phyloP scores from a whole-genome alignment of 345 rosid species.

The Eucalyptus lansdowneana region DNA sequence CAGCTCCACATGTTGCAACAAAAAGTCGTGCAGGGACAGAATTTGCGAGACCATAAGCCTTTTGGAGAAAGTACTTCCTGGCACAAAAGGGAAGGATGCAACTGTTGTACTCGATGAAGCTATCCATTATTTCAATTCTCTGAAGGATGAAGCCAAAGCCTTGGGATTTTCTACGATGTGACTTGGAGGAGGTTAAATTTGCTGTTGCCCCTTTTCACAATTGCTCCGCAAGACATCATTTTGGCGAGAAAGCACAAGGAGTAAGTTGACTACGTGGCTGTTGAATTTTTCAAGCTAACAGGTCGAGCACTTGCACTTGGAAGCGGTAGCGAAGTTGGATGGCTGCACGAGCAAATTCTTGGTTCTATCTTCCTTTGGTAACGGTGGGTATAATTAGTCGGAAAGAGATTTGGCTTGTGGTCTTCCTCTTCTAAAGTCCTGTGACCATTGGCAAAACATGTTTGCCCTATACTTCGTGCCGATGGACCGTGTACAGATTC shows the following conservation, averaged over 20 bases:
- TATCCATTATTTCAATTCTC: slow-evolving; percentile 17
- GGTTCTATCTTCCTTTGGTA: background rate
- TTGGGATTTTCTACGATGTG: slow-evolving; percentile 4
- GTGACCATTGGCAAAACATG: background rate
- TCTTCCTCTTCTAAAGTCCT: background rate
- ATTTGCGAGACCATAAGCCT: background rate
- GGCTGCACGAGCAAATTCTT: background rate
- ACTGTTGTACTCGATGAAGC: slow-evolving; percentile 26
- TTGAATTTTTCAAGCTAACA: background rate
- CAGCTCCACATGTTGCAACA: slow-evolving; percentile 9
- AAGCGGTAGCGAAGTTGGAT: background rate
- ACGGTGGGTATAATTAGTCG: background rate
- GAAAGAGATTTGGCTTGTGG: background rate
- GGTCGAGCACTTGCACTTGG: background rate
- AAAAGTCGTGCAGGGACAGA: slow-evolving; percentile 1
- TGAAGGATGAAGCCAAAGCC: slow-evolving; percentile 21
- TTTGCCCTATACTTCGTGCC: background rate
- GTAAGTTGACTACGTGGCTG: background rate
- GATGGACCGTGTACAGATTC: background rate
- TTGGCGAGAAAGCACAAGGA: background rate
- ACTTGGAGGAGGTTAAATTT: background rate
- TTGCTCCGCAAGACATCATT: background rate
- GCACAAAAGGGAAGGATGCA: slow-evolving; percentile 23
- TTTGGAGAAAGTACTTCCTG: slow-evolving; percentile 22
- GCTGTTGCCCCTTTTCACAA: background rate